Evolutionary conservation across 192 early-diverging fungal genomes (phyloP).

Genomic region (Oehlia diaphana): DNA sequence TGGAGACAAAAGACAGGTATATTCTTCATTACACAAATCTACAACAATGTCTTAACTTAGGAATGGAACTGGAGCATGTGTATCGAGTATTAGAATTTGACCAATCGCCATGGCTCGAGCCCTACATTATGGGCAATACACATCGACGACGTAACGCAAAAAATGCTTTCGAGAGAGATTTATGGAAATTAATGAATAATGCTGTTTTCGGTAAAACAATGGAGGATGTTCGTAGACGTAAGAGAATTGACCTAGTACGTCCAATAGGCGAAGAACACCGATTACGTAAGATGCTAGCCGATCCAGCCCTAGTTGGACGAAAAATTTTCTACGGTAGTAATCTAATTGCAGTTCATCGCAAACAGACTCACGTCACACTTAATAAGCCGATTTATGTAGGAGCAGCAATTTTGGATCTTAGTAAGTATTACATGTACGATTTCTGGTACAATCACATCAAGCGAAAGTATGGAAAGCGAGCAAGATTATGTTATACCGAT

Average conservation of each 20-base stretch:
- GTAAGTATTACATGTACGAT: background rate
- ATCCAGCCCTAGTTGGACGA: background rate
- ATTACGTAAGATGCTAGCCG: background rate
- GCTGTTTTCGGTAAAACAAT: slow-evolving; percentile 27
- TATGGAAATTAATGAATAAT: slow-evolving; percentile 30
- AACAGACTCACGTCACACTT: background rate
- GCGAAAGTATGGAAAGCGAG: background rate
- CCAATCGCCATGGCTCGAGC: slow-evolving; percentile 6
- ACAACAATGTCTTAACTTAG: slow-evolving; percentile 4
- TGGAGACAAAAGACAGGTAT: slow-evolving; percentile 7
- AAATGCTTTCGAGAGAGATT: slow-evolving; percentile 23
- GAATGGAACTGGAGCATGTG: slow-evolving; percentile 8
- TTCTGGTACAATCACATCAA: slow-evolving; percentile 11
- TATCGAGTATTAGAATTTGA: slow-evolving; percentile 17
- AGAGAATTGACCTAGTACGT: background rate
- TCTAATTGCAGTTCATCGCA: background rate
- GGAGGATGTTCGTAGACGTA: slow-evolving; percentile 9
- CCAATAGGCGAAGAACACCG: background rate
- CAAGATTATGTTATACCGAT: slow-evolving; percentile 13
- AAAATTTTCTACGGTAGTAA: slow-evolving; percentile 4
- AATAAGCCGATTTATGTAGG: too few species aligned
- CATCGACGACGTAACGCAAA: slow-evolving; percentile 24
- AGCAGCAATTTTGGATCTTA: too few species aligned
- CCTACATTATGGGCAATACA: slow-evolving; percentile 5
- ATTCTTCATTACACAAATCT: slow-evolving; percentile 22